These are phyloP conservation scores for Paramecium caudatum DNA, from an alignment of 73 alveolate genomes.

Conservation along the genomic window DNA sequence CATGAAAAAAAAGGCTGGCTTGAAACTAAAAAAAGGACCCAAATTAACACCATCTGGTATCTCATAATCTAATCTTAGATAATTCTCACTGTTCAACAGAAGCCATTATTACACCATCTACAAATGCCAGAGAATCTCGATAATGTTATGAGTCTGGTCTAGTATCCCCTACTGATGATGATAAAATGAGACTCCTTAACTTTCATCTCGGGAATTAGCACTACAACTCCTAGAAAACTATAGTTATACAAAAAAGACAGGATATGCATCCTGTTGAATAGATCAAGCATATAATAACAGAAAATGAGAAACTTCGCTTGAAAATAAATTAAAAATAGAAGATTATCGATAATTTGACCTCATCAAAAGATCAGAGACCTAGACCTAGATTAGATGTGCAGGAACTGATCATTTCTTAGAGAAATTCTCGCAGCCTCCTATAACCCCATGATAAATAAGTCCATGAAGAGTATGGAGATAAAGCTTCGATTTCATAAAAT, in stretches of 20 bases:
- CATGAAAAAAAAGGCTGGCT: conserved; percentile 33
- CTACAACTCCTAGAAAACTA: neutral
- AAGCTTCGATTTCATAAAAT: conserved; percentile 29
- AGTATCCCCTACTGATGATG: neutral
- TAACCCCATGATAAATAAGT: conserved; percentile 19
- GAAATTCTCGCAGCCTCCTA: conserved; percentile 28
- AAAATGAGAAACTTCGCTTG: neutral
- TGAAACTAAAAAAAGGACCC: neutral
- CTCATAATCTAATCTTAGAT: too few relatives aligned
- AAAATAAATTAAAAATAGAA: conserved; percentile 14
- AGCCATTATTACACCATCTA: neutral
- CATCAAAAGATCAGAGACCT: too few relatives aligned
- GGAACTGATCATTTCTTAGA: neutral
- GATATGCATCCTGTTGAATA: conserved; percentile 34
- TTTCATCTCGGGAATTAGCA: too few relatives aligned
- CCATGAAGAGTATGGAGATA: conserved; percentile 24
- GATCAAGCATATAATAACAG: conserved; percentile 6
- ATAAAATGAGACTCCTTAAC: neutral
- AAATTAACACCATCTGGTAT: too few relatives aligned
- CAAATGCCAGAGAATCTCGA: conserved; percentile 14
- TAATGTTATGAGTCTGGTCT: neutral
- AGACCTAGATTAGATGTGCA: neutral
- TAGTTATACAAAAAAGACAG: neutral
- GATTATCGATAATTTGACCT: conserved; percentile 2
- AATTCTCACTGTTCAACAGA: too few relatives aligned